Conservation (phyloP, 2,329 filamentous ascomycete genomes). For the Xylariaceae sp. region DNA sequence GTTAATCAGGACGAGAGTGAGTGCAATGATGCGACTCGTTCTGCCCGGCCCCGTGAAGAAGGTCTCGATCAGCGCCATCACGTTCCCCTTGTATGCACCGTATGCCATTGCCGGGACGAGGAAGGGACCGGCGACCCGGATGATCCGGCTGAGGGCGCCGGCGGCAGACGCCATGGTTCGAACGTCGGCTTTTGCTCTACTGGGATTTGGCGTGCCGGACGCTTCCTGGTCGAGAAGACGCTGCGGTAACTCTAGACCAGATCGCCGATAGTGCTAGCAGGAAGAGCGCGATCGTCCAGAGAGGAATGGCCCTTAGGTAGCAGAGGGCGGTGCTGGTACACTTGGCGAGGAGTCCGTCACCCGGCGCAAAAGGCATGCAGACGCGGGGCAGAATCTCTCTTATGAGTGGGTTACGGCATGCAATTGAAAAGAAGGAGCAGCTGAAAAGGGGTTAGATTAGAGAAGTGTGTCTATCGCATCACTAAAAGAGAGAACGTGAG, state of each 20-base stretch:
- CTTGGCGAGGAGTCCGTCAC: constrained; percentile 34
- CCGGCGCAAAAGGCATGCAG: constrained; percentile 27
- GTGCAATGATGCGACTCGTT: constrained; percentile 46
- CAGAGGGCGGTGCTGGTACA: constrained; percentile 41
- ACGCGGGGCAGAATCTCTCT: not conserved
- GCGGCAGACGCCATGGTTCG: constrained; percentile 28
- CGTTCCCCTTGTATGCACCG: constrained; percentile 42
- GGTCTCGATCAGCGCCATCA: constrained; percentile 33
- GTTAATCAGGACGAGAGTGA: constrained; percentile 58
- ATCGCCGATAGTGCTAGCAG: constrained; percentile 34
- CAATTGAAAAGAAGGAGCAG: not conserved
- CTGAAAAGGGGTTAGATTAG: no score
- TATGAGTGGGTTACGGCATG: not conserved
- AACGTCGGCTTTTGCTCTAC: constrained; percentile 6
- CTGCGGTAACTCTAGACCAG: constrained; percentile 28
- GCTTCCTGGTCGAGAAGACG: constrained; percentile 7
- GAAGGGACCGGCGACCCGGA: constrained; percentile 33
- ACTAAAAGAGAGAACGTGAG: no score
- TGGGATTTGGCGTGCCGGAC: constrained; percentile 6
- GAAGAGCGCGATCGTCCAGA: constrained; percentile 40
- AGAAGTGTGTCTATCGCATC: not conserved
- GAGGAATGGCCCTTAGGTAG: constrained; percentile 36
- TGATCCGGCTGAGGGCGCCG: constrained; percentile 18
- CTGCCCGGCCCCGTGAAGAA: constrained; percentile 53
- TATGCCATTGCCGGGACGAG: constrained; percentile 44